Conservation (phyloP, 2,329 filamentous ascomycete species). For the Thermomyces lanuginosus region DNA sequence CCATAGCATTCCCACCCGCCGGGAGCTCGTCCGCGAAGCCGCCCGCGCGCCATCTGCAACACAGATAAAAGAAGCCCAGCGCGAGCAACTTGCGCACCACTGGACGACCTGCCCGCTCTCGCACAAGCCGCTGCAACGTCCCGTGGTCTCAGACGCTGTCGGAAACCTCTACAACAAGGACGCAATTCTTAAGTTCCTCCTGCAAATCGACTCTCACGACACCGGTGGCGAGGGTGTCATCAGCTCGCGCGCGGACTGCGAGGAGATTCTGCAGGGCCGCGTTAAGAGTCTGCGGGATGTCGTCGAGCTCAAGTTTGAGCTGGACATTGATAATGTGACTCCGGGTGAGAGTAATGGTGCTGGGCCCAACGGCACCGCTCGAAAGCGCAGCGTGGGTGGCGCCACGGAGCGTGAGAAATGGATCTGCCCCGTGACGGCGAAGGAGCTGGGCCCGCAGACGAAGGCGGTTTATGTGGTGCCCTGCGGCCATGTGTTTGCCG, state of each 20-base stretch:
- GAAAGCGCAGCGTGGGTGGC: constrained; percentile 1
- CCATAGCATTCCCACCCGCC: constrained; percentile 68
- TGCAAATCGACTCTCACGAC: no score
- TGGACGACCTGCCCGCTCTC: constrained; percentile 86
- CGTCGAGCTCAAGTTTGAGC: constrained; percentile 64
- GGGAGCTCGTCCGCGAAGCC: constrained; percentile 89
- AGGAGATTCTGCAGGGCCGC: constrained; percentile 41
- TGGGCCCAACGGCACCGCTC: background rate
- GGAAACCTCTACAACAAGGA: constrained; percentile 94
- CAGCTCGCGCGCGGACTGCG: constrained; percentile 41
- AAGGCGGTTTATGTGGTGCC: constrained; percentile 83
- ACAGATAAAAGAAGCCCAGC: constrained; percentile 74
- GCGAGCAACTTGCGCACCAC: constrained; percentile 68
- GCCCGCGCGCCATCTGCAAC: constrained; percentile 66
- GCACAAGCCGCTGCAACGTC: constrained; percentile 52
- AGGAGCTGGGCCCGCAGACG: constrained; percentile 61
- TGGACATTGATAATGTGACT: constrained; percentile 27
- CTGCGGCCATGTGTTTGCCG: constrained; percentile 87
- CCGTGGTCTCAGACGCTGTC: constrained; percentile 67
- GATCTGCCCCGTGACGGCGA: constrained; percentile 76
- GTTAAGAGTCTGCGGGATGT: constrained; percentile 75
- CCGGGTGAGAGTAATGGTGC: constrained; percentile 11
- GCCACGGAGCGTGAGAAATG: constrained; percentile 38
- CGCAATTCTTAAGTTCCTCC: constrained; percentile 55
- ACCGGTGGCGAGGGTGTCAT: constrained; percentile 38